These are phyloP conservation scores for Phytophthora quininea DNA, from an alignment of 352 stramenopile species.

Conservation along the genomic window DNA sequence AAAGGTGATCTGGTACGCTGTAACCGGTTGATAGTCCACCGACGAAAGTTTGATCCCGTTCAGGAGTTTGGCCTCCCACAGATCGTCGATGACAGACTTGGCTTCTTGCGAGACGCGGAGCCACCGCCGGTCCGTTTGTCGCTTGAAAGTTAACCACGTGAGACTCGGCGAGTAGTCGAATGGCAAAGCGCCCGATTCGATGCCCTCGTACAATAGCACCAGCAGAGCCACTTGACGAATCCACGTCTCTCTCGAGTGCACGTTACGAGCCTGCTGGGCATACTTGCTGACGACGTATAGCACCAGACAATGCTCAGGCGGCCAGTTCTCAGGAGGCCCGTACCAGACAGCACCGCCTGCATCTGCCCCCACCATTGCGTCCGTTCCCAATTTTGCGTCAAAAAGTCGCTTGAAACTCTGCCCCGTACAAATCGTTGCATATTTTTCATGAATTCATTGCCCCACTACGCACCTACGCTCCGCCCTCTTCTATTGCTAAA, in stretches of 20 bases:
- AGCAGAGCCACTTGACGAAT: slow-evolving; percentile 94
- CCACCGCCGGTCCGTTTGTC: slow-evolving; percentile 77
- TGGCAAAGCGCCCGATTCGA: slow-evolving; percentile 92
- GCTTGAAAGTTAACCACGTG: slow-evolving; percentile 90
- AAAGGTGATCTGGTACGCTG: slow-evolving; percentile 94
- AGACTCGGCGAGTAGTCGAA: slow-evolving; percentile 97
- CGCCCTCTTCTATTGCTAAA: slow-evolving; percentile 36
- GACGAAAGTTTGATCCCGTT: slow-evolving; percentile 95
- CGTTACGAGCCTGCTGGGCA: slow-evolving; percentile 84
- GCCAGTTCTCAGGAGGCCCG: slow-evolving; percentile 58
- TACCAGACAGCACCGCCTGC: slow-evolving; percentile 55
- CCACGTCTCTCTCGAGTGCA: slow-evolving; percentile 92
- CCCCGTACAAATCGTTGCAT: neutral
- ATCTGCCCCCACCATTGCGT: neutral
- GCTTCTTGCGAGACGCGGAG: slow-evolving; percentile 95
- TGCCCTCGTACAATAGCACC: slow-evolving; percentile 96
- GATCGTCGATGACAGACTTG: slow-evolving; percentile 95
- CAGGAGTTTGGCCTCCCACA: slow-evolving; percentile 95
- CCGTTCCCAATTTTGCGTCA: slow-evolving; percentile 1
- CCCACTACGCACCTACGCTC: neutral
- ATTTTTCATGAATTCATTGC: neutral
- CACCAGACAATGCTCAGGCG: slow-evolving; percentile 95
- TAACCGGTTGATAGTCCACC: slow-evolving; percentile 94
- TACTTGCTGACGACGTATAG: slow-evolving; percentile 96
- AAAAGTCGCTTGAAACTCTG: neutral